Conservation (phyloP, 495 filamentous ascomycete species). For the Baudoinia panamericana region DNA sequence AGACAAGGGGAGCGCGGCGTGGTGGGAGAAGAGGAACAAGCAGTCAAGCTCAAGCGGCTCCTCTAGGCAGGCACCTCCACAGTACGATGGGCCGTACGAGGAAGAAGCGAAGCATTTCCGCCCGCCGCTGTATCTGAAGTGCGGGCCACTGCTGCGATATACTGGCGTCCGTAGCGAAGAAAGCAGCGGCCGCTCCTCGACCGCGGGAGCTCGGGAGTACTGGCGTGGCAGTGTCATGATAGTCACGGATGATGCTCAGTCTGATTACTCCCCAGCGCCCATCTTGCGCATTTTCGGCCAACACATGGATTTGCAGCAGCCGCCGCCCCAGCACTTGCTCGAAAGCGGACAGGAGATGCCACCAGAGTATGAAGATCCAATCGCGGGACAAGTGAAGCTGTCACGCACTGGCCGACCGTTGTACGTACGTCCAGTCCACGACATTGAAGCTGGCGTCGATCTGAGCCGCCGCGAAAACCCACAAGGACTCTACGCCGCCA, state of each 20-base stretch:
- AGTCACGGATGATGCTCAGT: conserved; percentile 69
- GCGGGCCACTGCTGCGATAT: conserved; percentile 80
- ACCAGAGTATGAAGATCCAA: conserved; percentile 75
- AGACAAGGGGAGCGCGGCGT: conserved; percentile 18
- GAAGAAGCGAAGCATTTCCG: conserved; percentile 51
- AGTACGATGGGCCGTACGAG: conserved; percentile 27
- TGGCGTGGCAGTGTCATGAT: conserved; percentile 95
- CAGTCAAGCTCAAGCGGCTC: conserved; percentile 2
- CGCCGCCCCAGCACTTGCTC: conserved; percentile 54
- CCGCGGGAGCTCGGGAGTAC: conserved; percentile 46
- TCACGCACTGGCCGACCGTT: conserved; percentile 66
- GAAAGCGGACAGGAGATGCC: conserved; percentile 48
- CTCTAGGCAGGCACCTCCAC: background rate
- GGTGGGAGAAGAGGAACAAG: conserved; percentile 26
- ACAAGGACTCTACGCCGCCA: conserved; percentile 52
- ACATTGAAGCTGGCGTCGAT: conserved; percentile 58
- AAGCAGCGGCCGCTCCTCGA: conserved; percentile 19
- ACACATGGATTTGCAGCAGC: conserved; percentile 69
- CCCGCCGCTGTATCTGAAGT: conserved; percentile 71
- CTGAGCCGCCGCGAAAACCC: conserved; percentile 65
- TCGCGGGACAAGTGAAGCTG: conserved; percentile 75
- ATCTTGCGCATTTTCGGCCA: conserved; percentile 72
- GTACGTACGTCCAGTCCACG: conserved; percentile 74
- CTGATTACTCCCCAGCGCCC: conserved; percentile 66
- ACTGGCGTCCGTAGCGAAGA: conserved; percentile 58